Evolutionary conservation across 352 stramenopile genomes (phyloP).

Genomic region (Phytopythium ostracodes): DNA sequence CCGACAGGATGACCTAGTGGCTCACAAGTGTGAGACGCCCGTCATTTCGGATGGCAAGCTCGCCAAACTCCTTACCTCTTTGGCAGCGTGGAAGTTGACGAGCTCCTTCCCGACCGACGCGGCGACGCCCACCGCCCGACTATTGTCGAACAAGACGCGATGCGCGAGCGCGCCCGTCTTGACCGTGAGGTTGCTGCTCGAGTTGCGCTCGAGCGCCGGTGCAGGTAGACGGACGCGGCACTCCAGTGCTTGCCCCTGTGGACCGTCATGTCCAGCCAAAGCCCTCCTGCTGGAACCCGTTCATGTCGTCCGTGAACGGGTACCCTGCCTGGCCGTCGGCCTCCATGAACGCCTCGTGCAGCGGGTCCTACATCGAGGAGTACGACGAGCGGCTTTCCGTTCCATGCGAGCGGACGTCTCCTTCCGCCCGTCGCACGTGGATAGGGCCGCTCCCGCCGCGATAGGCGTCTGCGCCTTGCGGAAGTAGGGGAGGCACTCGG

Average conservation of each 20-base stretch:
- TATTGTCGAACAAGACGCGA: conserved; percentile 81
- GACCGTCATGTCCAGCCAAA: conserved; percentile 88
- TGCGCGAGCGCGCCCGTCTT: conserved; percentile 80
- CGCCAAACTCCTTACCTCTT: conserved; percentile 42
- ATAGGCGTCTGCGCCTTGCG: conserved; percentile 63
- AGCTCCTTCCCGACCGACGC: conserved; percentile 72
- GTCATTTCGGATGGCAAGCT: not conserved
- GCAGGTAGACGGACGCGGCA: conserved; percentile 67
- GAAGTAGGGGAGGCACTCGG: conserved; percentile 75
- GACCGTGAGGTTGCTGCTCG: conserved; percentile 49
- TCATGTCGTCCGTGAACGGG: conserved; percentile 87
- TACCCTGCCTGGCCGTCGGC: conserved; percentile 81
- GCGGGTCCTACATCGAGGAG: conserved; percentile 33
- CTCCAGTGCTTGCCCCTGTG: conserved; percentile 78
- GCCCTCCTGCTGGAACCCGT: conserved; percentile 85
- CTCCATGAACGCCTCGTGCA: conserved; percentile 88
- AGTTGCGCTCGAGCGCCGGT: conserved; percentile 45
- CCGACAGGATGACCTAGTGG: conserved; percentile 69
- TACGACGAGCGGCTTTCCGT: not conserved
- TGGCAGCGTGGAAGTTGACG: conserved; percentile 43
- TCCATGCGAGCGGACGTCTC: not conserved
- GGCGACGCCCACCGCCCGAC: conserved; percentile 64
- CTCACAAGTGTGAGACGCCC: not conserved
- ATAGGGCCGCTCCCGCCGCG: conserved; percentile 54
- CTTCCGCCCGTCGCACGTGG: conserved; percentile 33